phyloP scores from a whole-genome alignment of 2,329 filamentous ascomycete genomes.

The Rutstroemia sp. region DNA sequence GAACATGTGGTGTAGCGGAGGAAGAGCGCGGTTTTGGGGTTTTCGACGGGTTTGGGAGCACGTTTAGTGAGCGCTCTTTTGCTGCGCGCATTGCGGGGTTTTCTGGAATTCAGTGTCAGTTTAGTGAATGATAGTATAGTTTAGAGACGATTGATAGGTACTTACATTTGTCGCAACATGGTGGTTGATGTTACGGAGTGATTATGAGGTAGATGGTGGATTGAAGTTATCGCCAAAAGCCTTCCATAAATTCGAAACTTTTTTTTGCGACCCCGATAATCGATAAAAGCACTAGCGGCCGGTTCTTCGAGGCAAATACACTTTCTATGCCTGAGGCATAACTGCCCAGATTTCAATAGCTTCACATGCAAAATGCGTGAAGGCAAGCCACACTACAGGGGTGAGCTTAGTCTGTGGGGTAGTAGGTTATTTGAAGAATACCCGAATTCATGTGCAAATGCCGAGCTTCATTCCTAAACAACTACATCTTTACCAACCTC shows the following conservation, averaged over 20 bases:
- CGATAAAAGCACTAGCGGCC: conserved; percentile 9
- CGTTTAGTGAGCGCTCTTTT: conserved; percentile 92
- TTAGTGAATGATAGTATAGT: neutral
- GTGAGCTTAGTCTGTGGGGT: conserved; percentile 12
- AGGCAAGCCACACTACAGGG: neutral
- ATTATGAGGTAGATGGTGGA: conserved; percentile 1
- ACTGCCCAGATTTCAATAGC: neutral
- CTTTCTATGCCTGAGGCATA: neutral
- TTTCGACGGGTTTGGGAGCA: conserved; percentile 82
- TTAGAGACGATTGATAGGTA: neutral
- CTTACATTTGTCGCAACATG: conserved; percentile 32
- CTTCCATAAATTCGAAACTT: conserved; percentile 11
- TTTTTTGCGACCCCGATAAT: conserved; percentile 16
- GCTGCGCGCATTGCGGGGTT: conserved; percentile 76
- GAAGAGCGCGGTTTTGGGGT: conserved; percentile 83
- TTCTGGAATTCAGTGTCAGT: conserved; percentile 34
- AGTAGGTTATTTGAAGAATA: conserved; percentile 3
- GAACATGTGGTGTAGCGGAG: conserved; percentile 82
- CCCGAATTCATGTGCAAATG: conserved; percentile 8
- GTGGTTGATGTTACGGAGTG: conserved; percentile 18
- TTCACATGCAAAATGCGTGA: conserved; percentile 16
- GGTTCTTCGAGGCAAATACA: neutral
- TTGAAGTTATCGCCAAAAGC: conserved; percentile 10
- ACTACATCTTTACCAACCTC: neutral
- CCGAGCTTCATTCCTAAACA: conserved; percentile 14